Percentiles rank a stretch among this genome's conserved stretches.
Evolutionary conservation across 495 filamentous ascomycete species (phyloP).

Genomic region (Clohesyomyces aquaticus): DNA sequence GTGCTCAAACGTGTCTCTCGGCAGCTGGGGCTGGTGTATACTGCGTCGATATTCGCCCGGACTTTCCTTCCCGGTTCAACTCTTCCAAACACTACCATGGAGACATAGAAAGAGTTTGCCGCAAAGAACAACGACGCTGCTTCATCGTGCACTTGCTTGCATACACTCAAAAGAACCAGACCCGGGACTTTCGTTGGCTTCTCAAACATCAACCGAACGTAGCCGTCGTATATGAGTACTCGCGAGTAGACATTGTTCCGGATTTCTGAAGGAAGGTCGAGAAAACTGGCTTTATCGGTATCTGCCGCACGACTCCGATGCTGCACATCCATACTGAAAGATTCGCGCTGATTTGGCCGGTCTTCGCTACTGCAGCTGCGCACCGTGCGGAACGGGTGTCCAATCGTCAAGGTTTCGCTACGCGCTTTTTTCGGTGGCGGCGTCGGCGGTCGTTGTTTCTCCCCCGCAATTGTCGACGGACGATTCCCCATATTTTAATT

Average conservation of each 20-base stretch:
- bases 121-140: conserved; percentile 26
- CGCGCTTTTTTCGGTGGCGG: no score
- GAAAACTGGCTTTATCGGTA: conserved; percentile 15
- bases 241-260: conserved; percentile 27
- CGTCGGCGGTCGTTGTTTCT: no score
- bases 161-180: conserved; percentile 11
- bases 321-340: no score
- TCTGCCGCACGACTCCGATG: conserved; percentile 9
- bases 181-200: conserved; percentile 3
- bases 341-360: not conserved
- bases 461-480: no score
- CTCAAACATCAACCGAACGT: conserved; percentile 1
- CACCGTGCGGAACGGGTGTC: not conserved
- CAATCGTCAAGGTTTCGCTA: not conserved
- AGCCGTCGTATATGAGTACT: conserved; percentile 18
- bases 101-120: conserved; percentile 28
- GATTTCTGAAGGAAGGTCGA: conserved; percentile 26
- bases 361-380: not conserved
- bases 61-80: not conserved
- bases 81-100: not conserved
- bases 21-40: not conserved
- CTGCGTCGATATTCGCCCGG: not conserved
- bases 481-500: no score
- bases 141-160: conserved; percentile 31
- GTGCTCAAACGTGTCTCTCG: no score